Percentiles rank a stretch among this genome's conserved stretches.
These are phyloP conservation scores for Solanum rostratum DNA, from an alignment of 257 asterid genomes.

Conservation along the genomic window DNA sequence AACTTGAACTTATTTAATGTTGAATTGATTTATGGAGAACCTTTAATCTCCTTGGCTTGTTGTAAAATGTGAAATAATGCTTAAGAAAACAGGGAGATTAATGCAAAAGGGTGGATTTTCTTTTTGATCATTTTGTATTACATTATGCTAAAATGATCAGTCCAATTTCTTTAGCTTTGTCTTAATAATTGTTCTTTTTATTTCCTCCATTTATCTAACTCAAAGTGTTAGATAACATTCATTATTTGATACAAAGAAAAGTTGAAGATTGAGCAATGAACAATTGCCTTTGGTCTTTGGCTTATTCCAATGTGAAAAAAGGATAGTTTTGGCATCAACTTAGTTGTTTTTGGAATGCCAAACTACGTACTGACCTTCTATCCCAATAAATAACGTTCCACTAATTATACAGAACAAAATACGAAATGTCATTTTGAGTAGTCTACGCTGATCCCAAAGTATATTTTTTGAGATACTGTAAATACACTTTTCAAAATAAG, in stretches of 20 bases:
- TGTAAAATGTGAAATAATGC: not conserved
- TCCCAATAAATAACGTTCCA: not conserved
- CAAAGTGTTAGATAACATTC: not conserved
- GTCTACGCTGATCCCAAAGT: not conserved
- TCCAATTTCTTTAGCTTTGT: not conserved
- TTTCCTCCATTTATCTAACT: not conserved
- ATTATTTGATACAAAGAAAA: not conserved
- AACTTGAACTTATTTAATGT: not conserved
- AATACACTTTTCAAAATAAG: not conserved
- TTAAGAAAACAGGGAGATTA: not conserved
- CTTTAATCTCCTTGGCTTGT: not conserved
- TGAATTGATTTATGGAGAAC: conserved; percentile 4
- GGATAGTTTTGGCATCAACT: not conserved
- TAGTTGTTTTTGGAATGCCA: not conserved
- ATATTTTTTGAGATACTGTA: not conserved
- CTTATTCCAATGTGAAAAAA: not conserved
- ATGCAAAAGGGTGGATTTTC: conserved; percentile 5
- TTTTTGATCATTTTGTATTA: not conserved
- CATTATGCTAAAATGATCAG: not conserved
- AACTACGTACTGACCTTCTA: not conserved
- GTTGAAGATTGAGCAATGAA: not conserved
- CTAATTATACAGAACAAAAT: not conserved
- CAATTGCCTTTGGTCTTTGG: not conserved
- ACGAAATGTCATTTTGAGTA: not conserved
- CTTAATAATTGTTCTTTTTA: not conserved